These are phyloP conservation scores for Dryadomyces quercivorus DNA, from an alignment of 2,329 filamentous ascomycete genomes.

Conservation along the genomic window DNA sequence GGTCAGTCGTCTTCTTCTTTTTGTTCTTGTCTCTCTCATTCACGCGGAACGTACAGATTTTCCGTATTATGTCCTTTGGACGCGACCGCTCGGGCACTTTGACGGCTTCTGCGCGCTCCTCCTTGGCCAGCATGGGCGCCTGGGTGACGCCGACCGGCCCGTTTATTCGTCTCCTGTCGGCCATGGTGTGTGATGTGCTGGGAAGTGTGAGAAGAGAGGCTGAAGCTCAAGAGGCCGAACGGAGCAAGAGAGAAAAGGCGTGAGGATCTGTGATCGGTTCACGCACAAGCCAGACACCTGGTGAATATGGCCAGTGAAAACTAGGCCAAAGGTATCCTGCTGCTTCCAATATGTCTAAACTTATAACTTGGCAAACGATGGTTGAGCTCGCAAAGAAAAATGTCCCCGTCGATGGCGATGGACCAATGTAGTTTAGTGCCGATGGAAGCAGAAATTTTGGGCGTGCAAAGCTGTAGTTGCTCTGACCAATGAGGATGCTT, in stretches of 20 bases:
- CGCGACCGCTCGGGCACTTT: constrained; percentile 38
- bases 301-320: no score
- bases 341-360: neutral
- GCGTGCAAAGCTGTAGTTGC: neutral
- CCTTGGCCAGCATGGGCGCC: constrained; percentile 49
- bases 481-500: no score
- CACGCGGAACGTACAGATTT: constrained; percentile 58
- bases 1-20: no score
- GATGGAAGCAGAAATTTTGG: neutral
- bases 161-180: constrained; percentile 83
- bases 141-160: constrained; percentile 68
- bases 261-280: no score
- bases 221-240: neutral
- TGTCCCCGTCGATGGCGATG: neutral
- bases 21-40: no score
- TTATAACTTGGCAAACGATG: neutral
- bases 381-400: neutral
- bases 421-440: neutral
- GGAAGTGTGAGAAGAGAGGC: neutral
- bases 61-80: constrained; percentile 60
- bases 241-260: no score
- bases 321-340: neutral
- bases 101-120: constrained; percentile 24
- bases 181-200: constrained; percentile 33
- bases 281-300: no score